Evolutionary conservation across 768 basidiomycete species (phyloP).

Genomic region (Boletellus ananiceps): DNA sequence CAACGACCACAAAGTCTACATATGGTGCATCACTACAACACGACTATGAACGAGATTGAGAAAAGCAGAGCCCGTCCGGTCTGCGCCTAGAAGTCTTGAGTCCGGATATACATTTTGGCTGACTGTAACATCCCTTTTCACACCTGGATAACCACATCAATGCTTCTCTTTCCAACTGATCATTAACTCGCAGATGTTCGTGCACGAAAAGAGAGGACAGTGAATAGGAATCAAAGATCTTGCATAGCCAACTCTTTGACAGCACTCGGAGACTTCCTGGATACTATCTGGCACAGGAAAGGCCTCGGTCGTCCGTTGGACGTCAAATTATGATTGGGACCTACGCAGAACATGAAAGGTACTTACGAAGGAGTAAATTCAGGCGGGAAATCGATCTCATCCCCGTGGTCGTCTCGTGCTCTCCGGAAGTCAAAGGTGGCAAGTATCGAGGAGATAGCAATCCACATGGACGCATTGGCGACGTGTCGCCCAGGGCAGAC

Average conservation of each 20-base stretch:
- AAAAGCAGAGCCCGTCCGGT: too few relatives aligned
- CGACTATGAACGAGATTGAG: too few relatives aligned
- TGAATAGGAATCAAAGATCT: conserved; percentile 1
- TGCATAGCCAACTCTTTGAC: conserved; percentile 12
- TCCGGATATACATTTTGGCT: too few relatives aligned
- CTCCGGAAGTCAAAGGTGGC: conserved; percentile 22
- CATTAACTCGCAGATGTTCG: neutral
- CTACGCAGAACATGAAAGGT: neutral
- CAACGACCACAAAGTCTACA: too few relatives aligned
- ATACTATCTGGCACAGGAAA: conserved; percentile 21
- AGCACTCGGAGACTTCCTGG: conserved; percentile 10
- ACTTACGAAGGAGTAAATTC: conserved; percentile 23
- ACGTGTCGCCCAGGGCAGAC: conserved; percentile 22
- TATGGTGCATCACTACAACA: too few relatives aligned
- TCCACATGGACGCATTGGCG: conserved; percentile 26
- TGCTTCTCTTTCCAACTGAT: neutral
- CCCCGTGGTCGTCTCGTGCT: conserved; percentile 18
- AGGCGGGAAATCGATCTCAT: conserved; percentile 23
- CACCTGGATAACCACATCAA: neutral
- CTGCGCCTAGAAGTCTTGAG: too few relatives aligned
- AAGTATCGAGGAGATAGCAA: conserved; percentile 22
- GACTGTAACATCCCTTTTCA: too few relatives aligned
- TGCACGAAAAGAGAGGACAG: neutral
- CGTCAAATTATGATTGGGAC: neutral
- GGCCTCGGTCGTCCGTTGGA: conserved; percentile 18